Evolutionary conservation across 192 early-diverging fungal genomes (phyloP), one percentile per base, ranked within the genome.

Genomic region (Chytriomyces confervae): DNA sequence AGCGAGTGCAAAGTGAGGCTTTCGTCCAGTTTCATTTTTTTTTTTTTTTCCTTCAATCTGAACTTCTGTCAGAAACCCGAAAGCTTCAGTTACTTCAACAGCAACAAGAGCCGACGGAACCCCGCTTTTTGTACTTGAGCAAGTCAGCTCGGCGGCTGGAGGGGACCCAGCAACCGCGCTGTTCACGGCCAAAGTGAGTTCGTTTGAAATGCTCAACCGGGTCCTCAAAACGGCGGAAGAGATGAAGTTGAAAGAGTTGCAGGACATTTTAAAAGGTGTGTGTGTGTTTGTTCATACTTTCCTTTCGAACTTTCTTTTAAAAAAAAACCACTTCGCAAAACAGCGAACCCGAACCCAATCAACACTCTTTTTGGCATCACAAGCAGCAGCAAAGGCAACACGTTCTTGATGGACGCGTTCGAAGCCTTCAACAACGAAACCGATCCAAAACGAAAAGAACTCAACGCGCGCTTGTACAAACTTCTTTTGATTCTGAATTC

Each of bases 381-480:
- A 65, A 71, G 47, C 75, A 84, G 3, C 6, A 61, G 53, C 72
- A 63, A 13, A 64, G 61, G 43, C 67, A 61, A 24, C 29, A 75
- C 70, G 0, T 46, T 85, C 47, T 64, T 89, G 45, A 77, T 87
- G 11, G 84, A 87, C 27, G 84, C 85, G n/a, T 89, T 89, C 72
- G 88, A 89, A 10, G 70, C 76, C 13, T 82, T 81, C 71, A 76
- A 61, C 36, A 84, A 77, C 60, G 86, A 89, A 66, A 68, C 66
- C 4, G 84, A 87, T 62, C 71, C 78, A 5, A 81, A 83, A 27
- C 84, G 82, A 61, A 77, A 79, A 18, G 88, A 89, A 18, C 78
- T 83, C 72, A 83, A 84, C 67, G 43, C 62, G 10, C 78, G 81
- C 49, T 80, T 89, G n/a, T 89, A 89, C 82, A 89, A 89, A 70